Conservation (phyloP, 2,329 filamentous ascomycete genomes). For the Neocucurbitaria cava region DNA sequence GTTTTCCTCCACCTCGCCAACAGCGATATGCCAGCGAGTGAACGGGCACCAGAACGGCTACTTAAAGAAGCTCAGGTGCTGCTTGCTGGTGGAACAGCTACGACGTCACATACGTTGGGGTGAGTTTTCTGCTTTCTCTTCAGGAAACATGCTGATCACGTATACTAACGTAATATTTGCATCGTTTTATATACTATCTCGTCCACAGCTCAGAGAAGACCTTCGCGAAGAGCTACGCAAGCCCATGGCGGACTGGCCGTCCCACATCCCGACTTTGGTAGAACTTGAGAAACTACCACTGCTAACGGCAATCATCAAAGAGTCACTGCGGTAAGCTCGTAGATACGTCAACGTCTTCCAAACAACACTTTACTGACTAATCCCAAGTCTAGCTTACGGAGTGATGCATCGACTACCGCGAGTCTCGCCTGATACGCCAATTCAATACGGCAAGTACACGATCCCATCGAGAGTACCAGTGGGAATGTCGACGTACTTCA, state of each 20-base stretch:
- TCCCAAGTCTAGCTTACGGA: conserved; percentile 26
- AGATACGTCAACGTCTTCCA: not conserved
- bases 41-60: conserved; percentile 22
- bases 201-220: not conserved
- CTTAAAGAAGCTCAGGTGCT: conserved; percentile 33
- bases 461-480: conserved; percentile 19
- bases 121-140: no score
- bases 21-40: conserved; percentile 21
- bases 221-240: conserved; percentile 7
- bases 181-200: conserved; percentile 9
- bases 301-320: conserved; percentile 17
- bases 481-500: conserved; percentile 14
- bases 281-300: conserved; percentile 16
- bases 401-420: conserved; percentile 22
- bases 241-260: conserved; percentile 9
- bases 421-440: conserved; percentile 12
- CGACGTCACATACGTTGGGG: conserved; percentile 8
- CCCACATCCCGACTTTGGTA: not conserved
- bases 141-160: no score
- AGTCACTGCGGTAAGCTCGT: conserved; percentile 19
- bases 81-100: conserved; percentile 13
- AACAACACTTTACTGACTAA: not conserved
- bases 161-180: not conserved
- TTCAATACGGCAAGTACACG: conserved; percentile 9
- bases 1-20: conserved; percentile 40